Base-by-base conservation (phyloP, 2,329 filamentous ascomycete genomes). In the Fusarium odoratissimum region DNA sequence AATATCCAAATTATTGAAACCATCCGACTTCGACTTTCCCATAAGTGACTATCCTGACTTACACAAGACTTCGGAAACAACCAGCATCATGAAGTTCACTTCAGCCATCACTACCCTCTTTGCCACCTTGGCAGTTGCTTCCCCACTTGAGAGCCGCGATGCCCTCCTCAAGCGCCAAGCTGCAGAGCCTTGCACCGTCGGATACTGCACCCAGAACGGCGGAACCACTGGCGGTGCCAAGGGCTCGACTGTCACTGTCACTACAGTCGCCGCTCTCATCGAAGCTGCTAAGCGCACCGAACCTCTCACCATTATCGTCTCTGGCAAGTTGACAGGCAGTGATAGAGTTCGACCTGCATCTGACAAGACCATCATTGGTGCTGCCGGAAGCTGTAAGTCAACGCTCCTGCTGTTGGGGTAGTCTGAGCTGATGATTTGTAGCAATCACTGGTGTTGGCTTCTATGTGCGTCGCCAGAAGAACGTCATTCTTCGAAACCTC, bases 401-500 rank as follows among this genome's bases (percentile, higher is more conserved):
- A 28, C 0, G 0, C 5, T 9, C 0, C 1, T 1, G 6, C 1
- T 8, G 0, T 14, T 2, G 6, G 2, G 2, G 19, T 5, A 13
- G 8, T 25, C 14, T 56, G 5, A 46, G 14, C 61, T 76, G 13
- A 66, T 30, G 28, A 3, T 57, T 41, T 28, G 45, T 44, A 70
- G 80, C 83, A 74, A 75, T 85, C 64, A 84, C 77, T 37, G 85
- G 86, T 35, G 78, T 87, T 58, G 89, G 88, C 23, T 79, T 90
- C 60, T 84, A 86, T 57, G 83, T 91, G 78, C 84, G 86, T 69
- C 81, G 82, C 21, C 82, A 83, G 38, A 83, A 80, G 64, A 91
- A 91, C 75, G 87, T 91, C 65, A 91, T 91, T 75, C 80, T 92
- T 64, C 86, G 89, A 33, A 91, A 91, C 83, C 77, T 92, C 67